Percentiles rank a stretch among this genome's conserved stretches.
Evolutionary conservation across 345 rosid genomes (phyloP).

Genomic region (Mallotus nudiflorus): DNA sequence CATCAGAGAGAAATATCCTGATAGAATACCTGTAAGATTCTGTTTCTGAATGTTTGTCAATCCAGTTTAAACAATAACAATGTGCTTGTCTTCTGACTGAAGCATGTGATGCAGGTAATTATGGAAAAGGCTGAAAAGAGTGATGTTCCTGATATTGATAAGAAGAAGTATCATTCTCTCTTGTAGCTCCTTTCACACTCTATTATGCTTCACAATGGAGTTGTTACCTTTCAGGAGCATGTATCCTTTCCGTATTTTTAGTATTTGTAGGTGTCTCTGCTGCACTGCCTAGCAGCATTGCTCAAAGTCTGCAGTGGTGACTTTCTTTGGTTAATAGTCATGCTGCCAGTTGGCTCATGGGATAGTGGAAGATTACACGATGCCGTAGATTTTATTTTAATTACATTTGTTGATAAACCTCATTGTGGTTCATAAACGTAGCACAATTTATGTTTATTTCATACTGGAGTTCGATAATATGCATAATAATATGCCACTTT

Average conservation of each 20-base stretch:
- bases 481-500: not conserved
- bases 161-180: conserved; percentile 58
- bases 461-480: not conserved
- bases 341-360: not conserved
- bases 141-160: conserved; percentile 94
- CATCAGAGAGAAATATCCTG: conserved; percentile 85
- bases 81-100: not conserved
- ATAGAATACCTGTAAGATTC: conserved; percentile 75
- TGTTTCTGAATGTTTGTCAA: not conserved
- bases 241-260: not conserved
- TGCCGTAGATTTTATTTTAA: not conserved
- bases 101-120: conserved; percentile 64
- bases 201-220: not conserved
- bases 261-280: not conserved
- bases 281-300: not conserved
- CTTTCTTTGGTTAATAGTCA: not conserved
- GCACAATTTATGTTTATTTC: not conserved
- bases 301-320: too few species aligned
- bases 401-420: not conserved
- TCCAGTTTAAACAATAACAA: not conserved
- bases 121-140: conserved; percentile 87
- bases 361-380: not conserved
- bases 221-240: not conserved
- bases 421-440: not conserved
- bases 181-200: not conserved